Evolutionary conservation across 1,139 yeast species (phyloP).

Genomic region (Blastobotrys elegans): DNA sequence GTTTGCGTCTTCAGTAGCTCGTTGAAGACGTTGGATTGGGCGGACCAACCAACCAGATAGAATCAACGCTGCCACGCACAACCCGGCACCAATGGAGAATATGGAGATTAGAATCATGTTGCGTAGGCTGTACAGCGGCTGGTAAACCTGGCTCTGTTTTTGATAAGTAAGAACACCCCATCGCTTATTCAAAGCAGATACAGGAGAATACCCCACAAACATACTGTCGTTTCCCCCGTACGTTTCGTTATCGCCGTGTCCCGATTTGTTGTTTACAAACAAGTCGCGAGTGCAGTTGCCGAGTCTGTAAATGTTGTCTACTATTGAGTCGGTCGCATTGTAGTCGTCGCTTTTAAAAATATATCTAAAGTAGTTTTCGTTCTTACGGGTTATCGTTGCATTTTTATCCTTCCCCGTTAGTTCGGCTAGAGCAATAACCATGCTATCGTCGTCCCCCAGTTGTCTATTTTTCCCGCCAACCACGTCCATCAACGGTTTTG

Average conservation of each 20-base stretch:
- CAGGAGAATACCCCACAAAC: slow-evolving; percentile 62
- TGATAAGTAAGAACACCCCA: slow-evolving; percentile 80
- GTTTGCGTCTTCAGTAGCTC: slow-evolving; percentile 69
- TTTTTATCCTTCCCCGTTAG: slow-evolving; percentile 16
- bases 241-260: background rate
- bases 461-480: slow-evolving; percentile 41
- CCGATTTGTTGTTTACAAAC: background rate
- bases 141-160: slow-evolving; percentile 50
- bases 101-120: slow-evolving; percentile 76
- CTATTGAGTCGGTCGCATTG: background rate
- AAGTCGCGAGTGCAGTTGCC: background rate
- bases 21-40: slow-evolving; percentile 75
- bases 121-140: slow-evolving; percentile 60
- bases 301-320: background rate
- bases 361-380: background rate
- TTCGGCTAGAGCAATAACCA: slow-evolving; percentile 25
- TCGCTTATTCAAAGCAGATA: slow-evolving; percentile 42
- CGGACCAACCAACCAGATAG: slow-evolving; percentile 82
- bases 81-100: slow-evolving; percentile 70
- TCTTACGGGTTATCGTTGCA: background rate
- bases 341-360: background rate
- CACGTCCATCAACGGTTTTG: slow-evolving; percentile 48
- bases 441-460: slow-evolving; percentile 30
- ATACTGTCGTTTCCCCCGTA: background rate
- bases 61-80: slow-evolving; percentile 73